These are phyloP conservation scores for Tylopilus plumbeoviolaceoides DNA, from an alignment of 768 basidiomycete genomes.

Conservation along the genomic window DNA sequence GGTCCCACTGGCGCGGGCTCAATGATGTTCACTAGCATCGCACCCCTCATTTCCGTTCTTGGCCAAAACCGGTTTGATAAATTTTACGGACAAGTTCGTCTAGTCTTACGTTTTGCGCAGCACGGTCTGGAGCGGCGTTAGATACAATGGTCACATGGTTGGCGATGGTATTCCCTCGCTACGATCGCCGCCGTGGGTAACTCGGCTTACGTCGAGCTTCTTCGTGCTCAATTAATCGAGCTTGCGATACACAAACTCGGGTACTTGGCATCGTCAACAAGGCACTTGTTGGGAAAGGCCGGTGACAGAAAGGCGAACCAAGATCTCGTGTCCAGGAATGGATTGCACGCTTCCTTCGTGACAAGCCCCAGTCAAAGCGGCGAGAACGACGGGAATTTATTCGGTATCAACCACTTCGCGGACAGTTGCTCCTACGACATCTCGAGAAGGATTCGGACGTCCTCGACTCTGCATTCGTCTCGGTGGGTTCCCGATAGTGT, in stretches of 20 bases:
- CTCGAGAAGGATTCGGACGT: slow-evolving; percentile 71
- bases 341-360: slow-evolving; percentile 73
- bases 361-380: slow-evolving; percentile 46
- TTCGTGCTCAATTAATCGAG: slow-evolving; percentile 67
- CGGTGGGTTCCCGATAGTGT: slow-evolving; percentile 38
- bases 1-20: slow-evolving; percentile 29
- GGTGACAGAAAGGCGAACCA: slow-evolving; percentile 68
- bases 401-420: slow-evolving; percentile 40
- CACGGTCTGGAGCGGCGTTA: slow-evolving; percentile 57
- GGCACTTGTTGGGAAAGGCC: slow-evolving; percentile 78
- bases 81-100: slow-evolving; percentile 79
- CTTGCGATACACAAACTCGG: slow-evolving; percentile 67
- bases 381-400: slow-evolving; percentile 42
- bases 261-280: slow-evolving; percentile 74
- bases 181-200: slow-evolving; percentile 75
- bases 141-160: slow-evolving; percentile 61
- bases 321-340: slow-evolving; percentile 64
- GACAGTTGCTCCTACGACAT: slow-evolving; percentile 74
- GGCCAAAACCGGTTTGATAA: slow-evolving; percentile 83
- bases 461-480: slow-evolving; percentile 79
- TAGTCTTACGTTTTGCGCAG: slow-evolving; percentile 58
- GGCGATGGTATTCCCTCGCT: slow-evolving; percentile 58
- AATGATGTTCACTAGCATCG: slow-evolving; percentile 59
- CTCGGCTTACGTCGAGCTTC: slow-evolving; percentile 74
- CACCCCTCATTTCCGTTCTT: slow-evolving; percentile 70